Evolutionary conservation across 2,329 filamentous ascomycete species (phyloP).

Genomic region (Scleromitrula shiraiana): DNA sequence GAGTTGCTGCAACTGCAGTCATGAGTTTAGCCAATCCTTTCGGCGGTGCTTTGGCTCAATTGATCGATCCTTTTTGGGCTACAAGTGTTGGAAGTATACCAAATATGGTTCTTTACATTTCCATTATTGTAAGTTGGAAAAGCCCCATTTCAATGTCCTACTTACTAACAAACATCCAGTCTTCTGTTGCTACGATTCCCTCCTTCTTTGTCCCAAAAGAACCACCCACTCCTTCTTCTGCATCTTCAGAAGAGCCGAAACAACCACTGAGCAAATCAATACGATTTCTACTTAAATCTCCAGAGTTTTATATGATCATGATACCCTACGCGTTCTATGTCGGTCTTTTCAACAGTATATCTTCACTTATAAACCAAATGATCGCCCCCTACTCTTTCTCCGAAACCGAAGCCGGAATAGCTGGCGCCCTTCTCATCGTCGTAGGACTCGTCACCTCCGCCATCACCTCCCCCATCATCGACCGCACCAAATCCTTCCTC

Average conservation of each 20-base stretch:
- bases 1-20: constrained; percentile 80
- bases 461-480: constrained; percentile 71
- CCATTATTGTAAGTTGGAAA: constrained; percentile 60
- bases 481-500: constrained; percentile 75
- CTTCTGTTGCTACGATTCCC: constrained; percentile 59
- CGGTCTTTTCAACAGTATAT: constrained; percentile 88
- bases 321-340: constrained; percentile 79
- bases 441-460: constrained; percentile 75
- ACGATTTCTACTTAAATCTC: constrained; percentile 46
- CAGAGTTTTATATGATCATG: constrained; percentile 73
- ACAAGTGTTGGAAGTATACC: constrained; percentile 57
- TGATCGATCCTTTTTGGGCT: constrained; percentile 73
- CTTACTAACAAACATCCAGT: constrained; percentile 31
- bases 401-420: constrained; percentile 80
- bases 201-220: constrained; percentile 71
- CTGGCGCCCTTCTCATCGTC: constrained; percentile 80
- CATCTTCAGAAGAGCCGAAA: constrained; percentile 50
- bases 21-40: constrained; percentile 83
- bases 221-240: constrained; percentile 70
- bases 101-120: constrained; percentile 74
- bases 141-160: neutral
- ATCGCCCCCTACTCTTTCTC: constrained; percentile 77
- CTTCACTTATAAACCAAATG: constrained; percentile 83
- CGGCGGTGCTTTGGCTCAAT: constrained; percentile 79
- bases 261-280: constrained; percentile 43